Base-by-base conservation (phyloP, 495 filamentous ascomycete genomes). In the Hypomontagnella submonticulosa region DNA sequence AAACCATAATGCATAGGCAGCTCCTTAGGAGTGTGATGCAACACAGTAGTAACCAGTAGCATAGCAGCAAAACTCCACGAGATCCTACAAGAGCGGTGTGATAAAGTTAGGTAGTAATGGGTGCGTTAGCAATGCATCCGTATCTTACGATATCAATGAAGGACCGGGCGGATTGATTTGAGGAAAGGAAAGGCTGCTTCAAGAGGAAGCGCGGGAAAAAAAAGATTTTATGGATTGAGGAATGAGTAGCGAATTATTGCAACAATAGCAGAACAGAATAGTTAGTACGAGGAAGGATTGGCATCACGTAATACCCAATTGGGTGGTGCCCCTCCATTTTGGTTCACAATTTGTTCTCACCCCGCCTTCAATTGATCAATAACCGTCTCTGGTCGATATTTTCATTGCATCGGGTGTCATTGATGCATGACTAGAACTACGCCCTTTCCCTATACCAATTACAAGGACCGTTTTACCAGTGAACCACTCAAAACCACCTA, bases 81-180 rank as follows among this genome's bases (percentile, higher is more conserved):
- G 52, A 13, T n/a, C 47, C 16, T 19, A 12, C 3, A 9, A 36
- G 13, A 5, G 55, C 49, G 56, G 55, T 60, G 33, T 66, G 42
- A 40, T 33, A 42, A 18, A 55, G 34, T 52, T 54, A 53, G 2
- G 15, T 36, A 54, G 41, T 16, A 12, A 49, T 49, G 54, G 49
- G 43, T 60, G 48, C 55, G 36, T 30, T 49, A n/a, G 42, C 34
- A 43, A 44, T 60, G 42, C 33, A 20, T 58, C 27, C 5, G 40
- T 64, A 27, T 64, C 57, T 53, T 63, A 63, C 44, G 52, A 57
- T 51, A 37, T 13, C 10, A 32, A 46, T 36, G 36, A 30, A 18
- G n/a, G 19, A 6, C 18, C 19, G 15, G 27, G 13, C 16, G 47
- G 15, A 38, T 19, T 6, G 34, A 19, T 19, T 8, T 10, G 33